Evolutionary conservation across 257 asterid genomes (phyloP), one percentile per base, ranked within the genome.

Genomic region (Scutellaria minor): DNA sequence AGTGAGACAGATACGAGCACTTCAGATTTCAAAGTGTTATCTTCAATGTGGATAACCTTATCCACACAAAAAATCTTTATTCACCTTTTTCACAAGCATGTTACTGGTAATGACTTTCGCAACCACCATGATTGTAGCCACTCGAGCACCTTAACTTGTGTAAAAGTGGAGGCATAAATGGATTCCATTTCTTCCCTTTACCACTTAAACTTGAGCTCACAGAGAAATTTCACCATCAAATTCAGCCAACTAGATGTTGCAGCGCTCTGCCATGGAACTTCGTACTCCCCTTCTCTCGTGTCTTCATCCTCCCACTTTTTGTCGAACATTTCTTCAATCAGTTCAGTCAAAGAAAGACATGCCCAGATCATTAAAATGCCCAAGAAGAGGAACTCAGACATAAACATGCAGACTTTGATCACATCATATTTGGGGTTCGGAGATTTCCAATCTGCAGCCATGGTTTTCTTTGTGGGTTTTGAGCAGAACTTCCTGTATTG

Each of bases 311-410:
- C 48, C 40, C 39, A 65, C 37, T 61, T 59, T 54, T 75, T 46
- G 42, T 47, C 80, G 10, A 70, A 15, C 31, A 47, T 46, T 52
- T 80, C 76, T 53, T 57, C 75, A 66, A 70, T 72, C 9, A 70
- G 6, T 20, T 82, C 76, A 64, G 77, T 80, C 8, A 86, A 80
- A 78, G 79, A 81, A 73, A 83, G 77, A 54, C 95, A 88, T 83
- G 87, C 92, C 85, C 89, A 84, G 75, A 80, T 86, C 74, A 77
- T 86, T 52, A 88, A 88, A 79, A 3, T 37, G 70, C 70, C 86
- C 70, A 69, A 22, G 12, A 39, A 78, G 35, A 15, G 41, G 55
- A 67, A 78, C 72, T 9, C 84, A 22, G 78, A 47, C 52, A 61
- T 54, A 67, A 83, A 83, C 54, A 82, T 83, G 66, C 87, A 81